Evolutionary conservation across 2,329 filamentous ascomycete genomes (phyloP).

Genomic region (Fusarium heterosporum): DNA sequence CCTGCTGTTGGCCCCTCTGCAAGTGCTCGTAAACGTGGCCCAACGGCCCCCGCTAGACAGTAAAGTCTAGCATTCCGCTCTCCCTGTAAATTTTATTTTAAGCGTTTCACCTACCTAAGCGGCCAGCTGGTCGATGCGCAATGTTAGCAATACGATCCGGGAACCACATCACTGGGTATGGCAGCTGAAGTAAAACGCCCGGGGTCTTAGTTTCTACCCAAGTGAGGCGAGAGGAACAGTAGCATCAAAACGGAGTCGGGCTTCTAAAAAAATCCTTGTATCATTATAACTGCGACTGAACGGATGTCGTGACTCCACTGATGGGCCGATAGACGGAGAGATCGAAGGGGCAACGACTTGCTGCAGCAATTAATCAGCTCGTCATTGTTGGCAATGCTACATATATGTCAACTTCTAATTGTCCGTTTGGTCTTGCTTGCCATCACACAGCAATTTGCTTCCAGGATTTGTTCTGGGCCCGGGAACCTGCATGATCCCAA

Average conservation of each 20-base stretch:
- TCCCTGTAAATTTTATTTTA: background rate
- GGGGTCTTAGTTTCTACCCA: background rate
- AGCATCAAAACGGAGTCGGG: background rate
- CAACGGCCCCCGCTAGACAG: background rate
- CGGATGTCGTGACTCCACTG: background rate
- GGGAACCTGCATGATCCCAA: background rate
- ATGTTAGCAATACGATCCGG: conserved; percentile 5
- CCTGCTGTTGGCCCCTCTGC: background rate
- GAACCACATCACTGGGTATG: conserved; percentile 23
- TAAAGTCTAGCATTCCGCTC: too few relatives aligned
- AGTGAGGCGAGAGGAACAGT: conserved; percentile 7
- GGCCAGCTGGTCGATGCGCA: conserved; percentile 1
- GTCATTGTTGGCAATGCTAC: background rate
- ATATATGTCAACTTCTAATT: conserved; percentile 29
- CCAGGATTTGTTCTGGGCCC: conserved; percentile 8
- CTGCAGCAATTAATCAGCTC: background rate
- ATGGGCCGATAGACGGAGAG: background rate
- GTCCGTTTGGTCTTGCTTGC: conserved; percentile 14
- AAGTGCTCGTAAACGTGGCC: background rate
- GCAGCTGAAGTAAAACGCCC: background rate
- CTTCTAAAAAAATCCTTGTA: background rate
- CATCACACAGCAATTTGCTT: conserved; percentile 2
- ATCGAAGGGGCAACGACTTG: background rate
- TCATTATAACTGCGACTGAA: background rate
- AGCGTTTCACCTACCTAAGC: conserved; percentile 7